Evolutionary conservation across 805 yeast genomes (phyloP).

Genomic region (Monosporozyma aerobia): DNA sequence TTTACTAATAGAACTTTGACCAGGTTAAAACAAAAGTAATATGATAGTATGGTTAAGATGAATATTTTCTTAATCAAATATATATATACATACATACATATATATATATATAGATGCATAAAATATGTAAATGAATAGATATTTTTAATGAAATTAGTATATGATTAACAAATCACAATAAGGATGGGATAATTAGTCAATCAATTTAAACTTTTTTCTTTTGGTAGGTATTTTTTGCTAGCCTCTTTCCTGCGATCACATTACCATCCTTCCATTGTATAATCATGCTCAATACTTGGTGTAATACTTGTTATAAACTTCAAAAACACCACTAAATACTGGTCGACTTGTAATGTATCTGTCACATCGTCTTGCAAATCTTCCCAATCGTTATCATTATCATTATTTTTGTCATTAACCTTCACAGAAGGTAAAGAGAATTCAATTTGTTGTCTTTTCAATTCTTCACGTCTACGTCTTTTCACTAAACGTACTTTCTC

Average conservation of each 20-base stretch:
- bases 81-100: neutral
- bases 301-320: slow-evolving; percentile 95
- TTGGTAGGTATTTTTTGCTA: neutral
- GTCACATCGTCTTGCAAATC: slow-evolving; percentile 35
- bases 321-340: slow-evolving; percentile 77
- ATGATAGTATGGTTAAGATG: neutral
- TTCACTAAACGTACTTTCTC: slow-evolving; percentile 55
- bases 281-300: slow-evolving; percentile 95
- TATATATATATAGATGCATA: neutral
- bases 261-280: slow-evolving; percentile 91
- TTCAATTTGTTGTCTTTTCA: slow-evolving; percentile 24
- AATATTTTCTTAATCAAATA: neutral
- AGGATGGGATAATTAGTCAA: too few relatives aligned
- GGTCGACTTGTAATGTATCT: slow-evolving; percentile 71
- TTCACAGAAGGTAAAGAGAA: slow-evolving; percentile 27
- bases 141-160: neutral
- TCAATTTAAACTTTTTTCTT: neutral
- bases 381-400: slow-evolving; percentile 43
- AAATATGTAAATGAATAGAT: neutral
- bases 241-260: neutral
- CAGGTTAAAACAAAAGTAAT: neutral
- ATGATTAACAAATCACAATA: neutral
- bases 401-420: slow-evolving; percentile 17
- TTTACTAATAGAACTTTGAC: slow-evolving; percentile 23
- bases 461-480: slow-evolving; percentile 33